Base-by-base conservation (phyloP, 257 asterid species). In the Lantana camara region DNA sequence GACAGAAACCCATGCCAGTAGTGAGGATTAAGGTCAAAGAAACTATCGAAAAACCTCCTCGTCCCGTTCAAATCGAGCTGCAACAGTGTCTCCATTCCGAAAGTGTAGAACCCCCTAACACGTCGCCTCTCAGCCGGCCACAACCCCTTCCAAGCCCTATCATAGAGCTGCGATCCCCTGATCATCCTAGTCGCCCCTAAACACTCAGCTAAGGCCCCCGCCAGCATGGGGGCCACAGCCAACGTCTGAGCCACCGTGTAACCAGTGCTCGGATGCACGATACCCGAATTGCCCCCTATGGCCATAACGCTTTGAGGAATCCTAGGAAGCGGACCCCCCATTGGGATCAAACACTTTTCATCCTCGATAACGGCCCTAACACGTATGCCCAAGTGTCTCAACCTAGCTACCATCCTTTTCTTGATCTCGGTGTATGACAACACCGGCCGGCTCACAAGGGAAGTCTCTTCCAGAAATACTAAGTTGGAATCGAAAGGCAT, bases 41-140 rank as follows among this genome's bases (percentile, higher is more conserved):
- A 93, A 7, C 97, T 90, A 61, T 93, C 85, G 24, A 93, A 90
- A 57, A 93, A 79, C 3, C 83, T 56, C 72, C 97, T 82, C 14
- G 82, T 86, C 77, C 87, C 95, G 3, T 69, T 62, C 77, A 91
- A 79, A 66, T 91, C 94, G 19, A 91, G 90, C 60, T 77, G 84
- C 87, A 90, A 49, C 79, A 93, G 57, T 2, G 88, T 77, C 89
- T 90, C 97, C 99, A 90, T 87, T 13, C 99, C 99, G 49, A 90
- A 93, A 35, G 67, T 73, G 56, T 87, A 81, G 62, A 59, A 93
- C 49, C 87, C 90, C 78, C 98, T 82, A 1, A 29, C 45, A n/a
- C 80, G 35, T 63, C 85, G 76, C 79, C 77, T 83, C 82, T 83
- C 94, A 34, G 64, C 17, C 14, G 97, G 91, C 98, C 98, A 93